Conservation (phyloP, 2,329 filamentous ascomycete species). For the Aureobasidium subglaciale region DNA sequence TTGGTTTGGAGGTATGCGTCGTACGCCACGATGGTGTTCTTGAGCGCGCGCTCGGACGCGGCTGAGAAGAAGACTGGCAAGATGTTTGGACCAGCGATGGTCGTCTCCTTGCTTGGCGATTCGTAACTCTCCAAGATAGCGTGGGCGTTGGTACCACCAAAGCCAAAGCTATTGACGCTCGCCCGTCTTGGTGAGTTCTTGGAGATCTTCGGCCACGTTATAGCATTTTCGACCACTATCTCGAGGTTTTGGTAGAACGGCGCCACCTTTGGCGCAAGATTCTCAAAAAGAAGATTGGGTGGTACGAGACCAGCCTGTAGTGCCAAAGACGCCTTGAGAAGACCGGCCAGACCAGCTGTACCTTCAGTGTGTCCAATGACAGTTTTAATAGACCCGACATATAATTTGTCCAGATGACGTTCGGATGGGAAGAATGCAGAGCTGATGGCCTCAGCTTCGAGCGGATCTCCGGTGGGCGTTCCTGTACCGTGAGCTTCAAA, state of each 20-base stretch:
- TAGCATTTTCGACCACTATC: background rate
- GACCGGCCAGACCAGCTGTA: slow-evolving; percentile 36
- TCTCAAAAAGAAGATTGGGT: too few species aligned
- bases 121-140: slow-evolving; percentile 22
- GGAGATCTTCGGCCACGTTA: background rate
- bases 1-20: background rate
- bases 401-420: too few species aligned
- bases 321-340: slow-evolving; percentile 28
- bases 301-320: slow-evolving; percentile 23
- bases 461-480: slow-evolving; percentile 23
- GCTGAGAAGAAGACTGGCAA: too few species aligned
- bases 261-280: too few species aligned
- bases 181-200: background rate
- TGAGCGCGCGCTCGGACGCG: background rate
- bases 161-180: slow-evolving; percentile 22
- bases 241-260: too few species aligned
- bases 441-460: slow-evolving; percentile 30
- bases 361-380: slow-evolving; percentile 44
- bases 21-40: background rate
- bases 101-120: background rate
- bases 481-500: slow-evolving; percentile 26
- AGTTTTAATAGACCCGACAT: slow-evolving; percentile 26
- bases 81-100: background rate
- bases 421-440: background rate
- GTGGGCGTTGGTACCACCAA: slow-evolving; percentile 25